These are phyloP conservation scores for Penicillium cinerascens DNA, from an alignment of 495 filamentous ascomycete species.

Conservation along the genomic window DNA sequence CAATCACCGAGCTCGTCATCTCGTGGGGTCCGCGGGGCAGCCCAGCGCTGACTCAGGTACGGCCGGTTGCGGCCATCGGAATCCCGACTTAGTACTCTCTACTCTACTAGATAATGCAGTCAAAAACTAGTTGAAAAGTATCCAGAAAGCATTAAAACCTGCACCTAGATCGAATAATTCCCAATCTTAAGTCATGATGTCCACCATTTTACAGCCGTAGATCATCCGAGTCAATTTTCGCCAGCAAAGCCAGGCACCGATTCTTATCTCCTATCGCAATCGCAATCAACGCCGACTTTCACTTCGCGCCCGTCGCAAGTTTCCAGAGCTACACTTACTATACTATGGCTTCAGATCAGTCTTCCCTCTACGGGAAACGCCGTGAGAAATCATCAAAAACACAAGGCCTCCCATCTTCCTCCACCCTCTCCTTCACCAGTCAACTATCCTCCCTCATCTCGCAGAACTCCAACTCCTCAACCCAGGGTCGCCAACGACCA, in stretches of 20 bases:
- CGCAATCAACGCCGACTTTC: neutral
- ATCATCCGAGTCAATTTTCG: neutral
- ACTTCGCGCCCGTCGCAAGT: neutral
- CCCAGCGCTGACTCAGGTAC: slow-evolving; percentile 10
- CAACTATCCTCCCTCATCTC: slow-evolving; percentile 72
- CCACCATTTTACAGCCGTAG: neutral
- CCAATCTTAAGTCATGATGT: neutral
- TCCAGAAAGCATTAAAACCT: too few species aligned
- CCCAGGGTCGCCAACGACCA: slow-evolving; percentile 59
- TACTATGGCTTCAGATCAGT: slow-evolving; percentile 18
- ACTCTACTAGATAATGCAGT: neutral
- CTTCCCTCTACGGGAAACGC: slow-evolving; percentile 70
- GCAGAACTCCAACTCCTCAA: slow-evolving; percentile 31
- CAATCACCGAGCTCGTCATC: slow-evolving; percentile 3
- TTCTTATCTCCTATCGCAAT: neutral
- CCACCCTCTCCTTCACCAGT: slow-evolving; percentile 74
- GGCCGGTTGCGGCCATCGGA: neutral
- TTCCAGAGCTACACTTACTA: neutral
- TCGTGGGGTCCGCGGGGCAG: slow-evolving; percentile 10
- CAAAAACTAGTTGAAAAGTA: neutral
- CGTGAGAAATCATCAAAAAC: slow-evolving; percentile 48
- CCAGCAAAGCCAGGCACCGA: neutral
- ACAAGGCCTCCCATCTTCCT: slow-evolving; percentile 61
- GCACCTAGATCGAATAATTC: too few species aligned
- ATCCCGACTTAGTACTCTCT: neutral